Evolutionary conservation across 345 rosid genomes (phyloP).

Genomic region (Lepidium didymum): DNA sequence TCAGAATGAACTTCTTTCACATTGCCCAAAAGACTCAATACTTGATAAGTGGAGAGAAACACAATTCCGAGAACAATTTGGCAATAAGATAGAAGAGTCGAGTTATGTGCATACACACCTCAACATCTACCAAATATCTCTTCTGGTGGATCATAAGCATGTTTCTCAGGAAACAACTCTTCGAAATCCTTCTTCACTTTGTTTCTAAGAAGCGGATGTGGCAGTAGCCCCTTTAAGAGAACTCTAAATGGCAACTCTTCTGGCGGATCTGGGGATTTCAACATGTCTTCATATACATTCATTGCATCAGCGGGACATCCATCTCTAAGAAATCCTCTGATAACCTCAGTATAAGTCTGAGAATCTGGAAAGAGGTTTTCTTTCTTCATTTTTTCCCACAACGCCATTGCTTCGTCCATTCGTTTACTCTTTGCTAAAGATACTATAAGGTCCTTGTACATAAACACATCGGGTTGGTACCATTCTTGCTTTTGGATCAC

Average conservation of each 20-base stretch:
- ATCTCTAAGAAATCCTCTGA: slow-evolving; percentile 70
- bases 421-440: slow-evolving; percentile 52
- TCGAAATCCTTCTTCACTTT: slow-evolving; percentile 89
- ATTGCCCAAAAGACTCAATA: slow-evolving; percentile 2
- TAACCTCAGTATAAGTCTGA: slow-evolving; percentile 79
- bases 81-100: background rate
- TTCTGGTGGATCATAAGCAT: slow-evolving; percentile 86
- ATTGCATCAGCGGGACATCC: slow-evolving; percentile 91
- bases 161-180: slow-evolving; percentile 83
- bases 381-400: slow-evolving; percentile 74
- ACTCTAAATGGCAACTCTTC: slow-evolving; percentile 89
- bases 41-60: background rate
- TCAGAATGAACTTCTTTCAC: background rate
- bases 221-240: slow-evolving; percentile 79
- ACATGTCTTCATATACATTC: slow-evolving; percentile 94
- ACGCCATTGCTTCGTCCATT: slow-evolving; percentile 74
- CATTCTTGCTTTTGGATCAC: slow-evolving; percentile 75
- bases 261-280: slow-evolving; percentile 82
- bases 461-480: slow-evolving; percentile 70
- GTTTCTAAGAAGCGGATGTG: slow-evolving; percentile 84
- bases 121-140: slow-evolving; percentile 73
- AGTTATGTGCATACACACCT: slow-evolving; percentile 26
- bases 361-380: slow-evolving; percentile 80
- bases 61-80: background rate
- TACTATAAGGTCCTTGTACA: slow-evolving; percentile 82